Evolutionary conservation across 2,329 filamentous ascomycete genomes (phyloP).

Genomic region (Ceratocystis papillata): DNA sequence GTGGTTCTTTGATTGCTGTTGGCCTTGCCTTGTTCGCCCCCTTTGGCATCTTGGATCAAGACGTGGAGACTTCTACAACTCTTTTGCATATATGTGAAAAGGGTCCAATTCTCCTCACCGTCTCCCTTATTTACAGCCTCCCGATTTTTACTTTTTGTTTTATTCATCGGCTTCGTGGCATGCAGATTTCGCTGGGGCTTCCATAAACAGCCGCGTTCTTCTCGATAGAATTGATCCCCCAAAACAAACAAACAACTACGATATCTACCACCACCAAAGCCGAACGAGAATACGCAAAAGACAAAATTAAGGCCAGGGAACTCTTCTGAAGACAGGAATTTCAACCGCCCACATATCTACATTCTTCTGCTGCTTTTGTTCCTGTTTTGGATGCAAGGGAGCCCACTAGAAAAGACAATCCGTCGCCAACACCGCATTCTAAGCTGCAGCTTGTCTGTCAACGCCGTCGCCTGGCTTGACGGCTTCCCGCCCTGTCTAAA

Average conservation of each 20-base stretch:
- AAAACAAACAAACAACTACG: background rate
- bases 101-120: background rate
- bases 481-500: background rate
- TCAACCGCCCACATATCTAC: conserved; percentile 10
- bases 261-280: background rate
- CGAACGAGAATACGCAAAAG: background rate
- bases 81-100: background rate
- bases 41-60: background rate
- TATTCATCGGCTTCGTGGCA: background rate
- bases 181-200: background rate
- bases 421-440: background rate
- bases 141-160: background rate
- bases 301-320: background rate
- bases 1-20: background rate
- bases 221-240: background rate
- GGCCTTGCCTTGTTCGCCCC: background rate
- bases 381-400: conserved; percentile 11
- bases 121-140: background rate
- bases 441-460: background rate
- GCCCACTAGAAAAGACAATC: background rate
- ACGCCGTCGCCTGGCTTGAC: background rate
- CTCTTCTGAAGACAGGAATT: background rate
- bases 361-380: background rate
- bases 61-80: background rate
- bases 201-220: background rate